These are phyloP conservation scores for Zostera marina DNA, from an alignment of 116 monocot species.

Conservation along the genomic window DNA sequence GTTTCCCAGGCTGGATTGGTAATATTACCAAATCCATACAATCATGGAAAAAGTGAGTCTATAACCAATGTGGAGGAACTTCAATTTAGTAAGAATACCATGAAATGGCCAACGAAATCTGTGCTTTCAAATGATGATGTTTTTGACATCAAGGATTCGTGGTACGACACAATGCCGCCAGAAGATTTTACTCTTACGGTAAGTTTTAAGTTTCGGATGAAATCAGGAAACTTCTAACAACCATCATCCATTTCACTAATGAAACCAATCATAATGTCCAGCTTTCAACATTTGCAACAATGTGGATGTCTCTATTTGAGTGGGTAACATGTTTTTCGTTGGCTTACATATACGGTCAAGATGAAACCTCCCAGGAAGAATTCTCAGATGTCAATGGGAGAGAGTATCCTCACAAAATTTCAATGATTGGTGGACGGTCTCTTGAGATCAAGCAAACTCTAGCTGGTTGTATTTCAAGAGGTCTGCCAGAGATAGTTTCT, in stretches of 20 bases:
- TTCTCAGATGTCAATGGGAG: slow-evolving; percentile 50
- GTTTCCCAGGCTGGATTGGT: slow-evolving; percentile 68
- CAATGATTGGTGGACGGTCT: slow-evolving; percentile 48
- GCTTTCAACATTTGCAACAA: slow-evolving; percentile 79
- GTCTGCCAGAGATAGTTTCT: slow-evolving; percentile 39
- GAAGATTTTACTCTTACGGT: slow-evolving; percentile 74
- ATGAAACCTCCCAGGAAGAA: slow-evolving; percentile 35
- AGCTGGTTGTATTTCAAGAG: slow-evolving; percentile 54
- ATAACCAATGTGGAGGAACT: slow-evolving; percentile 21
- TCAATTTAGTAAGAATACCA: slow-evolving; percentile 19
- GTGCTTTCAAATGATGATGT: slow-evolving; percentile 72
- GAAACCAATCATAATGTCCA: slow-evolving; percentile 8
- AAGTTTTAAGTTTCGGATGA: slow-evolving; percentile 8
- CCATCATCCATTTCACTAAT: not conserved
- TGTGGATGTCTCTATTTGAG: slow-evolving; percentile 79
- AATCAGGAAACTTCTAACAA: too few relatives aligned
- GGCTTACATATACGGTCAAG: slow-evolving; percentile 52
- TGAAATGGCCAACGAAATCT: slow-evolving; percentile 86
- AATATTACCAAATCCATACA: slow-evolving; percentile 32
- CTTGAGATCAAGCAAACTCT: slow-evolving; percentile 66
- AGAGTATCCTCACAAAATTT: slow-evolving; percentile 58
- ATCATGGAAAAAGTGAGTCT: slow-evolving; percentile 9
- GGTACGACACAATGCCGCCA: slow-evolving; percentile 73
- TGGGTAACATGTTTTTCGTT: slow-evolving; percentile 82
- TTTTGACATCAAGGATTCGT: slow-evolving; percentile 84